These are phyloP conservation scores for Pseudogymnoascus sp. DNA, from an alignment of 2,329 filamentous ascomycete genomes.

Conservation along the genomic window DNA sequence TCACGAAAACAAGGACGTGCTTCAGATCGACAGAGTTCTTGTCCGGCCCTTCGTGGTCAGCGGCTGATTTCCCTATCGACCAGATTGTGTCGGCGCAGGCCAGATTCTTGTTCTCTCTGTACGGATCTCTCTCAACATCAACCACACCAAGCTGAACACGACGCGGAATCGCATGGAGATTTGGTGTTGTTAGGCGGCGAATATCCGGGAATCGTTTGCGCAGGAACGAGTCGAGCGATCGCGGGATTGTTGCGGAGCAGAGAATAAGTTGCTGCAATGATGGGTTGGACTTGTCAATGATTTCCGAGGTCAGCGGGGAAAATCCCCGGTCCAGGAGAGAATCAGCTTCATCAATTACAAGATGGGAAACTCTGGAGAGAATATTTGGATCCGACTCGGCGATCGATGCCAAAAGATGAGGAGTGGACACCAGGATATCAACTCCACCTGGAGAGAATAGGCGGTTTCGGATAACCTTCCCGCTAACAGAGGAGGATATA, in stretches of 20 bases:
- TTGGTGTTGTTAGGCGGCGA: conserved; percentile 81
- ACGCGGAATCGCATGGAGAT: conserved; percentile 90
- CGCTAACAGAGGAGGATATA: conserved; percentile 69
- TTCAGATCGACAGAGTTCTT: conserved; percentile 60
- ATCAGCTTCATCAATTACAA: conserved; percentile 92
- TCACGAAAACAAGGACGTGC: conserved; percentile 90
- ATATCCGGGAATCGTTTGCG: conserved; percentile 74
- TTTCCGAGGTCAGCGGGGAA: conserved; percentile 68
- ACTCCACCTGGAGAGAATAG: conserved; percentile 76
- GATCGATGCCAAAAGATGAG: conserved; percentile 81
- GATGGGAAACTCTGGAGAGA: conserved; percentile 79
- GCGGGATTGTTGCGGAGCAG: conserved; percentile 93
- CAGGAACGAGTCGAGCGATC: conserved; percentile 80
- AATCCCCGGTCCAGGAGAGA: conserved; percentile 93
- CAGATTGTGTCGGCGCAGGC: conserved; percentile 94
- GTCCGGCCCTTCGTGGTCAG: conserved; percentile 47
- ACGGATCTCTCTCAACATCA: conserved; percentile 86
- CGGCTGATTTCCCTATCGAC: conserved; percentile 74
- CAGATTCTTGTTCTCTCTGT: conserved; percentile 83
- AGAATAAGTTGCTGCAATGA: conserved; percentile 81
- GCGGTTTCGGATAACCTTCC: conserved; percentile 73
- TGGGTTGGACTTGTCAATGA: conserved; percentile 74
- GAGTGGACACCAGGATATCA: conserved; percentile 80
- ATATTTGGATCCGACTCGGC: conserved; percentile 86
- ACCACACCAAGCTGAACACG: conserved; percentile 90